Evolutionary conservation across 2,329 filamentous ascomycete genomes (phyloP).

Genomic region (Penicillium palitans): DNA sequence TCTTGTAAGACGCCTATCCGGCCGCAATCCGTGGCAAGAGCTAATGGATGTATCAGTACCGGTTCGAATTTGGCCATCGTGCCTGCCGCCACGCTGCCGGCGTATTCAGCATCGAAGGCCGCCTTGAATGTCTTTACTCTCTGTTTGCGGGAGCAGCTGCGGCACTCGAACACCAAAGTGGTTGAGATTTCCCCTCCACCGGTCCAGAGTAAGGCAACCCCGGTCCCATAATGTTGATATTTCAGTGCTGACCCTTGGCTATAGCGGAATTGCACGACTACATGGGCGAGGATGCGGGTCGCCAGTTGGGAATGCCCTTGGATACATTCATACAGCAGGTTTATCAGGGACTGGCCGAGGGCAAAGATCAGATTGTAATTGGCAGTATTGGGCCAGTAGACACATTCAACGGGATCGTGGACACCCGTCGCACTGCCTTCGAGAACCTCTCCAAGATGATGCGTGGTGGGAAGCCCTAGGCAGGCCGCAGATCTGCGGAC

Average conservation of each 20-base stretch:
- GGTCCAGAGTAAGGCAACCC: constrained; percentile 37
- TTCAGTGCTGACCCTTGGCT: neutral
- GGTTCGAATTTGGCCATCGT: neutral
- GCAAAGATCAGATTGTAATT: constrained; percentile 47
- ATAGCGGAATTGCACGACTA: constrained; percentile 54
- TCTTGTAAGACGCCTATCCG: constrained; percentile 19
- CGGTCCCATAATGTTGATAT: neutral
- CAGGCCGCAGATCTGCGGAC: neutral
- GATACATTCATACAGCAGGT: constrained; percentile 48
- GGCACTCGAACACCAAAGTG: constrained; percentile 39
- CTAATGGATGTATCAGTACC: neutral
- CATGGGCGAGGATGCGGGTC: constrained; percentile 46
- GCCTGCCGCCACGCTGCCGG: neutral
- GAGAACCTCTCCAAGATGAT: constrained; percentile 12
- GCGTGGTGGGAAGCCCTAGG: neutral
- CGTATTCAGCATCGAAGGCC: constrained; percentile 41
- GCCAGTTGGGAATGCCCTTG: constrained; percentile 52
- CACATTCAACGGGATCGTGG: constrained; percentile 35
- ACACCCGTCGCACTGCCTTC: constrained; percentile 29
- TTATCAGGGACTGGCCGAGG: constrained; percentile 45
- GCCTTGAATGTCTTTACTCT: constrained; percentile 53
- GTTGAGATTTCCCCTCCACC: constrained; percentile 52
- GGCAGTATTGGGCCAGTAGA: constrained; percentile 32
- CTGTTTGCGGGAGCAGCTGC: constrained; percentile 48
- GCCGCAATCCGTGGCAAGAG: neutral